Base-by-base conservation (phyloP, 108 stramenopile species). In the Skeletonema grethae region DNA sequence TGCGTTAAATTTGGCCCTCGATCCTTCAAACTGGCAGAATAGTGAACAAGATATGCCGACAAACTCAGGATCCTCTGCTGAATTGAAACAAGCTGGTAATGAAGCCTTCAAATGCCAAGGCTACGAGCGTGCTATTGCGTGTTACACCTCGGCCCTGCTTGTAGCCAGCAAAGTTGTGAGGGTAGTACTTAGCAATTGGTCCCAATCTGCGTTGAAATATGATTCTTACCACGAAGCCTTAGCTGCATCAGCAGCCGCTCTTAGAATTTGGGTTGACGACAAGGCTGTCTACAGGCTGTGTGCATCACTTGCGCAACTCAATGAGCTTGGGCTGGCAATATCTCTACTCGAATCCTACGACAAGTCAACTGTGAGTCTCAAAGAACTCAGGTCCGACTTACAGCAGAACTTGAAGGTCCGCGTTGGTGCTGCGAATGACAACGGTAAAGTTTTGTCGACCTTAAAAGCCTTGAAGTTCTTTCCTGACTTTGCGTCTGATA, bases 211-310 rank as follows among this genome's bases (percentile, higher is more conserved):
- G 41, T 62, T 15, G 15, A 5, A 36, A 13, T 22, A 24, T 39
- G 61, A 32, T 15, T 63, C 63, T 8, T 22, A 71, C 15, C 16
- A 46, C 0, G 70, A 71, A 64, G 36, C 62, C 29, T 20, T 71
- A 9, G 70, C 70, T 12, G 70, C 36, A 28, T 24, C 70, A 25
- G 70, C 70, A 46, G 62, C 70, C 7, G 63, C 70, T 45, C 61
- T 71, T 24, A 24, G 70, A 15, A 71, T 71, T 39, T 39, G 38
- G 38, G 38, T 11, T 12, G 38, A 39, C 2, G 38, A 39, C 38
- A 39, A 39, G 38, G 38, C 38, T 39, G 38, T 39, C 11, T 39
- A 39, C 38, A 39, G 38, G 9, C 38, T 39, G 2, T 39, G 38
- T 12, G 2, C 12, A 10, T 9, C 38, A 11, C 38, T 39, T 39